Percentiles rank a stretch among this genome's conserved stretches.
These are phyloP conservation scores for Globisporangium canariense DNA, from an alignment of 352 stramenopile species.

Conservation along the genomic window DNA sequence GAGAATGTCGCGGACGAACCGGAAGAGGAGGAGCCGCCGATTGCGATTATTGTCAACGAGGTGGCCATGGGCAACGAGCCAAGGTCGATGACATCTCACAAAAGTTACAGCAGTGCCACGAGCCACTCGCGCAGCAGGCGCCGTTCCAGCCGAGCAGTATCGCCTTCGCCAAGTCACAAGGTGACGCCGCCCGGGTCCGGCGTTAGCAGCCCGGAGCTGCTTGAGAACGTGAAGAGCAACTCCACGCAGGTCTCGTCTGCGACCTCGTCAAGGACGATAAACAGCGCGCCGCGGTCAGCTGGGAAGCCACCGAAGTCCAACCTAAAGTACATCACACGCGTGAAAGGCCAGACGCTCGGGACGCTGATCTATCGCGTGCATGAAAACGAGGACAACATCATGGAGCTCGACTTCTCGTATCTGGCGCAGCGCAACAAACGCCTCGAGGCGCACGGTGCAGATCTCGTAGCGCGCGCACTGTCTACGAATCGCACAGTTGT, in stretches of 20 bases:
- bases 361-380: conserved; percentile 51
- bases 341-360: conserved; percentile 46
- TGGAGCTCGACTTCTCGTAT: conserved; percentile 69
- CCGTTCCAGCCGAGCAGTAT: conserved; percentile 1
- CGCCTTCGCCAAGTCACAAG: conserved; percentile 3
- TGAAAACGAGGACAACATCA: conserved; percentile 58
- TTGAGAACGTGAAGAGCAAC: conserved; percentile 10
- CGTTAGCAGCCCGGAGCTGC: conserved; percentile 10
- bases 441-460: conserved; percentile 44
- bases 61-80: conserved; percentile 5
- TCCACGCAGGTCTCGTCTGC: conserved; percentile 13
- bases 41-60: conserved; percentile 15
- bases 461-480: conserved; percentile 65
- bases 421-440: conserved; percentile 54
- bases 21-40: conserved; percentile 13
- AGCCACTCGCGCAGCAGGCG: conserved; percentile 10
- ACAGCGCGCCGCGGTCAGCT: conserved; percentile 8
- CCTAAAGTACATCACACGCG: conserved; percentile 20
- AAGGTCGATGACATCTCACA: not conserved
- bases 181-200: conserved; percentile 8
- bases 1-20: conserved; percentile 12
- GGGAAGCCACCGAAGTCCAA: conserved; percentile 17
- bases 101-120: not conserved
- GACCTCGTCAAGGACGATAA: not conserved
- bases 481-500: conserved; percentile 56